Conservation (phyloP, 345 rosid species). For the Eucalyptus fibrosa region DNA sequence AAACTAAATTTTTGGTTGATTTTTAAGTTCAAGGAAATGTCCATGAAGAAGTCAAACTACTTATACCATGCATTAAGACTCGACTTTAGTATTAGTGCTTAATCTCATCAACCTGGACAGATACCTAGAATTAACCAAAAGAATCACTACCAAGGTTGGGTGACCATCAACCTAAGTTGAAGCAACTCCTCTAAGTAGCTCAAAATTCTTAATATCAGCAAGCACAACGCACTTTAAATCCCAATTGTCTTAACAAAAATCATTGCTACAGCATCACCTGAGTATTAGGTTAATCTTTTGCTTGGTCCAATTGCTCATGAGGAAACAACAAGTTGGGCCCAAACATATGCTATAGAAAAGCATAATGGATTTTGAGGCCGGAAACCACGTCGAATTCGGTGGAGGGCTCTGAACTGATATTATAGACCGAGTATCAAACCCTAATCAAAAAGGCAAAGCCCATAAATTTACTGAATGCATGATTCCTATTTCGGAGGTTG, state of each 20-base stretch:
- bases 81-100: not conserved
- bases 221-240: not conserved
- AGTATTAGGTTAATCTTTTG: not conserved
- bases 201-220: not conserved
- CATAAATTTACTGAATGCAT: not conserved
- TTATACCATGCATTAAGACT: not conserved
- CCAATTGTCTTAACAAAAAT: not conserved
- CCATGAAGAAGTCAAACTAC: not conserved
- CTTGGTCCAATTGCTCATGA: not conserved
- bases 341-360: not conserved
- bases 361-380: not conserved
- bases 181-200: not conserved
- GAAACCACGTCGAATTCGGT: too few relatives aligned
- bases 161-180: not conserved
- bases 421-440: not conserved
- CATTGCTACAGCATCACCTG: not conserved
- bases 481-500: not conserved
- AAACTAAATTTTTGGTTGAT: too few relatives aligned
- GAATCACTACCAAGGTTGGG: not conserved
- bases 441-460: not conserved
- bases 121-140: not conserved
- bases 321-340: not conserved
- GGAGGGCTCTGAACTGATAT: not conserved
- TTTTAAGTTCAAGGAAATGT: not conserved
- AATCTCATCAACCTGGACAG: not conserved